Evolutionary conservation across 768 basidiomycete genomes (phyloP), one percentile per base, ranked within the genome.

Genomic region (Pulveroboletus sp.): DNA sequence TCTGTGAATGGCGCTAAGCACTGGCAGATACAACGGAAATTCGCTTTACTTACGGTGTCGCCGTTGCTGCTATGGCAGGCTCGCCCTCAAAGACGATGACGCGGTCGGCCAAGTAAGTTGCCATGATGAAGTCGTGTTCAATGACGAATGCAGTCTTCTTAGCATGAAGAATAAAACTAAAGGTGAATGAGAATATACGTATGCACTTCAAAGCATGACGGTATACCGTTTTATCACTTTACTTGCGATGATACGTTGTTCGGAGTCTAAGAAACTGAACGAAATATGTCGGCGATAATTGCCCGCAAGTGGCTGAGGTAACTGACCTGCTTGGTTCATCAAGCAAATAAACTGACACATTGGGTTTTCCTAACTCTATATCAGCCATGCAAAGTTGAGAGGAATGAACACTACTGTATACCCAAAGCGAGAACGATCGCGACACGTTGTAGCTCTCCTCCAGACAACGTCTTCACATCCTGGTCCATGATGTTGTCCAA

Each of bases 71-170:
- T 43, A 93, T 70, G 35, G 93, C 94, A 6, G 96, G 95, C 60
- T 82, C 70, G 32, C 90, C 90, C 65, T 89, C 85, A 60, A 92
- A 94, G 12, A 94, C 92, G 51, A 95, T 93, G 61, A 96, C 93
- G 39, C 95, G 88, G 67, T 99, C 96, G 35, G 96, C 95, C 48
- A 99, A 88, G 70, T 99, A 98, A 2, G 95, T 97, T 4, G 95
- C 94, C 95, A 97, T 97, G 75, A 98, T 96, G 71, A 99, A 97
- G 76, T 98, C 95, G 83, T 99, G 96, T 79, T 99, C 96, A 63
- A 99, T 97, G 61, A 99, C 81, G 68, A 99, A 97, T 1, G 96
- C 96, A 1, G 94, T 98, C 74, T 94, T 93, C 77, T 96, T 96
- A 13, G 93, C 82, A 63, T 96, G 89, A 26, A 98, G 83, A 63